Evolutionary conservation across 306 rosid genomes (phyloP), one percentile per base, ranked within the genome.

Genomic region (Senna tora): DNA sequence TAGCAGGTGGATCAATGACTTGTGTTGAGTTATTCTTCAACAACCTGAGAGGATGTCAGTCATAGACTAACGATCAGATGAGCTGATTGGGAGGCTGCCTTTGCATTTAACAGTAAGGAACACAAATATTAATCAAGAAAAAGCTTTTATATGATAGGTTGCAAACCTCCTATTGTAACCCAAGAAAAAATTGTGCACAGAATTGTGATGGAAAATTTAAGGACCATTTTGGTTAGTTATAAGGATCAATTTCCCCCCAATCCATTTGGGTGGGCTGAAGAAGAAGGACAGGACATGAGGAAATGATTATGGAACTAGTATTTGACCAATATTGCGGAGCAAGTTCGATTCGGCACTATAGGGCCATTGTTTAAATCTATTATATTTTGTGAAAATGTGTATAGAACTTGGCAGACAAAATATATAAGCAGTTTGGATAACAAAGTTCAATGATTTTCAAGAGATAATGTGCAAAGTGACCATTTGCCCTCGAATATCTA

Each of bases 21-120:
- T 91, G 95, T 8, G 86, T 84, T 22, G 91, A 65, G 82, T 70
- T 86, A 77, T 85, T 82, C 80, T 89, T 91, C 11, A 79, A 56
- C 58, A 94, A 72, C 77, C 99, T 94, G 84, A 22, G 78, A 28
- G 59, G 39, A 79, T 77, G 65, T 54, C 76, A 32, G 56, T 22
- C 41, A 25, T 19, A 12, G 36, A 74, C 36, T 41, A 62, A 73
- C 15, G 60, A 62, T 53, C 47, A 55, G 17, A 58, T 33, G 59
- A 50, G 52, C 57, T 72, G 39, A 54, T 67, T 64, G 25, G 10
- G 39, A 63, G 66, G 50, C 46, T 72, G 51, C 49, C 36, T 51
- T 19, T 2, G 57, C 36, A 21, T 74, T 69, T 73, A 45, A 41
- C 62, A 61, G 25, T 53, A 22, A 38, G 70, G 78, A 58, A 41